Conservation (phyloP, 192 early-diverging fungal species). For the Rhizophagus sp. region DNA sequence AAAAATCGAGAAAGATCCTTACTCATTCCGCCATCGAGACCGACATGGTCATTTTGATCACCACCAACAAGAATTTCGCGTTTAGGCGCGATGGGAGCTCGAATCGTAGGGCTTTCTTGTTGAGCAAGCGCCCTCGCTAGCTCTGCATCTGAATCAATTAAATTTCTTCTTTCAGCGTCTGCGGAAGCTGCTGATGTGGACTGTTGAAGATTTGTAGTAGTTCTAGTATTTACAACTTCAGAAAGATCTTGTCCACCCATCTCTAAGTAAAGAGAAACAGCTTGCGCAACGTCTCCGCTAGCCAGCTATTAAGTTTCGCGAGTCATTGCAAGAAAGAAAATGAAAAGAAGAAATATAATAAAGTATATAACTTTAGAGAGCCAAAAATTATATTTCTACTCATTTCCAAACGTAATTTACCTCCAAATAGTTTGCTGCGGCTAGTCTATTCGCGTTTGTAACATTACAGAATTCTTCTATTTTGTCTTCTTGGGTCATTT, state of each 20-base stretch:
- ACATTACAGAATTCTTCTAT: slow-evolving; percentile 56
- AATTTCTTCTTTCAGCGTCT: slow-evolving; percentile 26
- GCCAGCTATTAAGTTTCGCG: slow-evolving; percentile 39
- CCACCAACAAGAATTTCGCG: slow-evolving; percentile 73
- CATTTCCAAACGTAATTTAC: slow-evolving; percentile 39
- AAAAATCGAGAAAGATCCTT: slow-evolving; percentile 32
- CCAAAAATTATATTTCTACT: not conserved
- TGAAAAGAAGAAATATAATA: not conserved
- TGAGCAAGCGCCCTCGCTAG: slow-evolving; percentile 51
- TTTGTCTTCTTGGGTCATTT: not conserved
- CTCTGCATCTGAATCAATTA: slow-evolving; percentile 49
- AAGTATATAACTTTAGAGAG: not conserved
- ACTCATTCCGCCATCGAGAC: slow-evolving; percentile 18
- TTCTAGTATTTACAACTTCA: slow-evolving; percentile 8
- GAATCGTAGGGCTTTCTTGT: slow-evolving; percentile 53
- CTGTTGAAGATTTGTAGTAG: slow-evolving; percentile 24
- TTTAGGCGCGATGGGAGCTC: slow-evolving; percentile 84
- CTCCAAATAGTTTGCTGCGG: slow-evolving; percentile 68
- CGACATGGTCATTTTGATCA: slow-evolving; percentile 29
- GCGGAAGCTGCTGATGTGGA: slow-evolving; percentile 20
- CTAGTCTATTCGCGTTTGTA: slow-evolving; percentile 68
- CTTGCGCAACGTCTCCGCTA: slow-evolving; percentile 73
- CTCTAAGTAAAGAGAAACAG: slow-evolving; percentile 83
- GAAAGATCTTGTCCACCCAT: slow-evolving; percentile 64
- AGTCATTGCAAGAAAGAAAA: not conserved